Percentiles rank a stretch among this genome's conserved stretches.
These are phyloP conservation scores for Cytospora piceae DNA, from an alignment of 2,329 filamentous ascomycete species.

Conservation along the genomic window DNA sequence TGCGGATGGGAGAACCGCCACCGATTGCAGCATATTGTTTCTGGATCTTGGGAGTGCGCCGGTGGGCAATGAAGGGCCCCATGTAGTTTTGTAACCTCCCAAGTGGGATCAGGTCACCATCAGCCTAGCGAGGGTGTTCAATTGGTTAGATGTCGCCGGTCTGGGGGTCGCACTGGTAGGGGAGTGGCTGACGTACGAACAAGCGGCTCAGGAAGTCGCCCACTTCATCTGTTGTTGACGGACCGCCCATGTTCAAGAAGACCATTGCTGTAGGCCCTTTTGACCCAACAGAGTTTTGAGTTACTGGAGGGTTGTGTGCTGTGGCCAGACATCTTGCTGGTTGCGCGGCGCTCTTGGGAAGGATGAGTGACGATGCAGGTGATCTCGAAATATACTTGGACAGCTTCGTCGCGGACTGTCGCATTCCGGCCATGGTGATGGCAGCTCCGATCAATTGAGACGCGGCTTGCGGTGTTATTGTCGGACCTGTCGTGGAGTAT, in stretches of 20 bases:
- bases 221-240: slow-evolving; percentile 85
- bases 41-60: slow-evolving; percentile 93
- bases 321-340: slow-evolving; percentile 60
- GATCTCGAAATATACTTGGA: slow-evolving; percentile 38
- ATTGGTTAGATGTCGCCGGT: neutral
- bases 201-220: slow-evolving; percentile 86
- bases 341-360: slow-evolving; percentile 40
- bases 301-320: slow-evolving; percentile 70
- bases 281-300: slow-evolving; percentile 70
- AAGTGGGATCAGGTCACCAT: slow-evolving; percentile 93
- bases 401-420: slow-evolving; percentile 45
- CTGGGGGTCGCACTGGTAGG: slow-evolving; percentile 19
- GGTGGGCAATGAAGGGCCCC: slow-evolving; percentile 81
- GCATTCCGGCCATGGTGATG: slow-evolving; percentile 43
- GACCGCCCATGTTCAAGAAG: slow-evolving; percentile 98
- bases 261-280: slow-evolving; percentile 95
- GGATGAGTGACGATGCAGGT: slow-evolving; percentile 32
- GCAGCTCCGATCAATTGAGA: slow-evolving; percentile 16
- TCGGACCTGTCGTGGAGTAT: neutral
- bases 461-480: neutral
- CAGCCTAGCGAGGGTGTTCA: slow-evolving; percentile 62
- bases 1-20: slow-evolving; percentile 95
- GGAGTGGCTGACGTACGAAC: slow-evolving; percentile 67
- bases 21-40: slow-evolving; percentile 95
- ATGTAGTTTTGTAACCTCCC: slow-evolving; percentile 89